phyloP scores from a whole-genome alignment of 768 basidiomycete species.

The Boletus tylopilopsis region DNA sequence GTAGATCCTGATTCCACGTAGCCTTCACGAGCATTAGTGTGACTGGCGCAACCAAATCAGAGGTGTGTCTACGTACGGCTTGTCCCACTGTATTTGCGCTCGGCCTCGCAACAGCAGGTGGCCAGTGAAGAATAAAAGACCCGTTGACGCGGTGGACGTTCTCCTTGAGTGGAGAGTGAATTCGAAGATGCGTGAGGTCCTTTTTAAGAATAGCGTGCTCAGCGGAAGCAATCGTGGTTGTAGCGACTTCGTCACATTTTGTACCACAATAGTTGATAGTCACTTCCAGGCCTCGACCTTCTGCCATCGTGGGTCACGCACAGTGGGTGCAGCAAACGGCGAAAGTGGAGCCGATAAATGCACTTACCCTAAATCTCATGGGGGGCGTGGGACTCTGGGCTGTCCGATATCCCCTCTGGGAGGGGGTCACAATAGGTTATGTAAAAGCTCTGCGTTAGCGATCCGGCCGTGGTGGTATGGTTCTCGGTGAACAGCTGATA shows the following conservation, averaged over 20 bases:
- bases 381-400: too few species aligned
- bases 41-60: too few species aligned
- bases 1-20: slow-evolving; percentile 11
- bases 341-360: too few species aligned
- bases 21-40: too few species aligned
- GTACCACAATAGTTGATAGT: slow-evolving; percentile 21
- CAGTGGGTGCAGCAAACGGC: too few species aligned
- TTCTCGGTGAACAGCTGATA: too few species aligned
- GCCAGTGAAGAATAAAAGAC: slow-evolving; percentile 26
- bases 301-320: too few species aligned
- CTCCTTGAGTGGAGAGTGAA: slow-evolving; percentile 25
- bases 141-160: slow-evolving; percentile 22
- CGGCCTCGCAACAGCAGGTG: background rate
- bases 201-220: slow-evolving; percentile 23
- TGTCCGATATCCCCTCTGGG: too few species aligned
- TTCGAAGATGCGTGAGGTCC: slow-evolving; percentile 28
- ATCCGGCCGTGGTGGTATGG: too few species aligned
- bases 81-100: slow-evolving; percentile 1
- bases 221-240: slow-evolving; percentile 9
- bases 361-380: too few species aligned
- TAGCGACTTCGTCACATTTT: slow-evolving; percentile 14
- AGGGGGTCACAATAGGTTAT: too few species aligned
- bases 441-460: too few species aligned
- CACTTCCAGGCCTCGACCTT: slow-evolving; percentile 26
- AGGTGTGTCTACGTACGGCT: slow-evolving; percentile 1